These are phyloP conservation scores for Capronia americana DNA, from an alignment of 2,329 filamentous ascomycete genomes.

Conservation along the genomic window DNA sequence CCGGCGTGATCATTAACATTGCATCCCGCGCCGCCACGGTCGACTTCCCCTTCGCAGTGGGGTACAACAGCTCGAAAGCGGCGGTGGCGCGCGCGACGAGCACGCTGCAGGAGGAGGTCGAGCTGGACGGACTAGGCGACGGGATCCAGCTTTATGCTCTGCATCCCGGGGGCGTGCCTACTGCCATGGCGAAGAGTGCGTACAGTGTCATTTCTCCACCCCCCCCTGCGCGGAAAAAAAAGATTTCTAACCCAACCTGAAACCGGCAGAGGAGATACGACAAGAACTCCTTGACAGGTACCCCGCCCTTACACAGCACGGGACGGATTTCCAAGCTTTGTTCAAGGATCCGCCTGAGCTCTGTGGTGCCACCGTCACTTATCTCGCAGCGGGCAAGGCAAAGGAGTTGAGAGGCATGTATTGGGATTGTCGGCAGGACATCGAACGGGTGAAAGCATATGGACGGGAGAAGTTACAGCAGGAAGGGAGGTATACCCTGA, in stretches of 20 bases:
- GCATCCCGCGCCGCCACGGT: slow-evolving; percentile 32
- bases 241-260: not conserved
- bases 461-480: slow-evolving; percentile 25
- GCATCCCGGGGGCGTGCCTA: slow-evolving; percentile 29
- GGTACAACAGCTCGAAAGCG: slow-evolving; percentile 31
- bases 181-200: slow-evolving; percentile 26
- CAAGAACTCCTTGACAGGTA: slow-evolving; percentile 25
- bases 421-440: slow-evolving; percentile 33
- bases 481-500: slow-evolving; percentile 26
- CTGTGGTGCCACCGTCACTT: slow-evolving; percentile 31
- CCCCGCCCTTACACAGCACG: slow-evolving; percentile 12
- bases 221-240: not conserved
- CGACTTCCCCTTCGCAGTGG: slow-evolving; percentile 29
- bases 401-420: slow-evolving; percentile 33
- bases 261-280: slow-evolving; percentile 14
- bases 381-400: slow-evolving; percentile 27
- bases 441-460: slow-evolving; percentile 21
- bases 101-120: slow-evolving; percentile 32
- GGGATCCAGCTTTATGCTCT: slow-evolving; percentile 28
- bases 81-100: slow-evolving; percentile 27
- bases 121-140: slow-evolving; percentile 27
- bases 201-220: not conserved
- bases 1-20: slow-evolving; percentile 32
- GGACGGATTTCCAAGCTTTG: slow-evolving; percentile 21
- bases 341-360: slow-evolving; percentile 33